A percentile compares a stretch with the other conserved stretches of the same genome.
phyloP scores from a whole-genome alignment of 2,329 filamentous ascomycete species.

The Neodidymelliopsis sp. region DNA sequence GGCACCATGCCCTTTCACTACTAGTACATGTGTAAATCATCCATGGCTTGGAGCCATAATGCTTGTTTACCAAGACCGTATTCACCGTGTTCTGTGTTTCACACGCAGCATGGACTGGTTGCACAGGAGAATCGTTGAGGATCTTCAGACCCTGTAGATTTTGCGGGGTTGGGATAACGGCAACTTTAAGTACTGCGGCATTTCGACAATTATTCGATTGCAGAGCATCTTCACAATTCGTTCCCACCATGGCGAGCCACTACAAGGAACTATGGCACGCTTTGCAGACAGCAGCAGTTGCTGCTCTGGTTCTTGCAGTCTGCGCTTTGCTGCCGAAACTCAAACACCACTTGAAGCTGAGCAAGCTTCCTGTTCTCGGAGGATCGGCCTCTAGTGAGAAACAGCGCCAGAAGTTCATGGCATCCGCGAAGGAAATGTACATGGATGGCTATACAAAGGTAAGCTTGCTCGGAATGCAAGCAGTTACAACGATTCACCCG shows the following conservation, averaged over 20 bases:
- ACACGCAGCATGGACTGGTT: slow-evolving; percentile 3
- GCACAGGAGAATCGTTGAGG: not conserved
- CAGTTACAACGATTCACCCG: slow-evolving; percentile 10
- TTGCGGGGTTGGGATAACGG: not conserved
- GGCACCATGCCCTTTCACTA: slow-evolving; percentile 10
- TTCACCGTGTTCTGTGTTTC: slow-evolving; percentile 14
- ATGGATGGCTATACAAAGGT: slow-evolving; percentile 40
- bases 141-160: not conserved
- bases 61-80: slow-evolving; percentile 19
- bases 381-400: slow-evolving; percentile 24
- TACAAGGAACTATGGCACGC: slow-evolving; percentile 28
- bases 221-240: not conserved
- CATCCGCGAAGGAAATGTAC: slow-evolving; percentile 36
- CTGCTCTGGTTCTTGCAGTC: slow-evolving; percentile 34
- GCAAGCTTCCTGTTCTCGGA: slow-evolving; percentile 34
- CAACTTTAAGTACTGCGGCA: slow-evolving; percentile 5
- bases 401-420: slow-evolving; percentile 30
- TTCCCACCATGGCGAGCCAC: slow-evolving; percentile 28
- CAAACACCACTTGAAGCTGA: slow-evolving; percentile 29
- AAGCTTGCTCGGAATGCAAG: not conserved
- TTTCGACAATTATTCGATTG: not conserved
- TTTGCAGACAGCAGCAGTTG: slow-evolving; percentile 33
- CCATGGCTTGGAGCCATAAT: slow-evolving; percentile 15
- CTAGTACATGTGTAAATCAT: slow-evolving; percentile 1
- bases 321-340: slow-evolving; percentile 32